Base-by-base conservation (phyloP, 805 yeast genomes). In the Barnettozyma salicaria region DNA sequence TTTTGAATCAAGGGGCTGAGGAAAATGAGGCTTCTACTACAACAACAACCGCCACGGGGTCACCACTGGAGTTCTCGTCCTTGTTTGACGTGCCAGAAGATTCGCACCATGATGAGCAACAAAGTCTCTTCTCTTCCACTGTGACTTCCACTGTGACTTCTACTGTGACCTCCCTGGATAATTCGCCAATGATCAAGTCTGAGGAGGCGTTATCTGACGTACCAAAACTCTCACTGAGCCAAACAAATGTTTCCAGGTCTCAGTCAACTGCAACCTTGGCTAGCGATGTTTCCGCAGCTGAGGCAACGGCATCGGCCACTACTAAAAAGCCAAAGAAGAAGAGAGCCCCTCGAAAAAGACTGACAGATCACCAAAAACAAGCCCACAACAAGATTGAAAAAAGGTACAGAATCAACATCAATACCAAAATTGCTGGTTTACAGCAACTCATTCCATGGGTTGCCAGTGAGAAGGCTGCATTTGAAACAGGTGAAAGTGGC, bases 341-440 rank as follows among this genome's bases (percentile, higher is more conserved):
- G 54, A 64, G 75, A 53, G 69, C 74, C 11, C 72, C 72, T 31
- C 60, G 79, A 53, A 74, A 75, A 58, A 66, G 77, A 56, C 55
- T 74, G 37, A 72, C 80, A 7, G 65, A 66, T 6, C 67, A 69
- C 46, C 87, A 80, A 58, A 77, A 79, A 47, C 75, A 75, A 49
- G 85, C 85, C 0, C 89, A 80, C 53, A 80, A 80, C 60, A 76
- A 74, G 57, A 78, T 80, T 44, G 88, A 80, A 52, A 77, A 80
- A 53, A 70, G 79, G 41, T 80, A 80, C 56, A 64, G 87, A 54
- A 78, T 78, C 42, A 80, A 80, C 56, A 78, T 80, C 55, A 80
- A 80, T 53, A 74, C 82, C 10, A 80, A 78, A 55, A 80, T 80
- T 39, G 82, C 82, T 4, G 76, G 77, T 21, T 59, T 80, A 37